Conservation (phyloP, 345 rosid genomes). For the Moricandia moricandioides region DNA sequence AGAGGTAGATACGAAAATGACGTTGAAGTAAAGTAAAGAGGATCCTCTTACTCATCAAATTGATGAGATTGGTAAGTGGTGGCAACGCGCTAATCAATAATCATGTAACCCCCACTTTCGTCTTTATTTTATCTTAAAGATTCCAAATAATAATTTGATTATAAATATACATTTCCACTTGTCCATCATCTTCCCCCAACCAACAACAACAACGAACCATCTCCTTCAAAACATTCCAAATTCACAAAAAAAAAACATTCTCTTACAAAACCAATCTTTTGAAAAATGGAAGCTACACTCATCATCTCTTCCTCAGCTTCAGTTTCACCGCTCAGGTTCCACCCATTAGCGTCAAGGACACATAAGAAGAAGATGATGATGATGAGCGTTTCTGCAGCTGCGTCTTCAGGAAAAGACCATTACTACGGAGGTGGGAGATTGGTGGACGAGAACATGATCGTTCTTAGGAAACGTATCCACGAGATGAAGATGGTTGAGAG, state of each 20-base stretch:
- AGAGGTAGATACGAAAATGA: background rate
- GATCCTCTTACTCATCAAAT: background rate
- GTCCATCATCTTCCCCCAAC: constrained; percentile 14
- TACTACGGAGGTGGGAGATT: constrained; percentile 37
- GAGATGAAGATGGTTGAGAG: constrained; percentile 65
- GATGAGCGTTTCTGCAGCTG: background rate
- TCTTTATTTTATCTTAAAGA: background rate
- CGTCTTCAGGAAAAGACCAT: constrained; percentile 24
- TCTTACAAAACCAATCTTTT: background rate
- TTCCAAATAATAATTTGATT: constrained; percentile 8
- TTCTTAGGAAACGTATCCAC: constrained; percentile 55
- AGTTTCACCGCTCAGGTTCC: constrained; percentile 14
- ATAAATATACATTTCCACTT: constrained; percentile 26
- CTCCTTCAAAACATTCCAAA: background rate
- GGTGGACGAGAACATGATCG: constrained; percentile 65
- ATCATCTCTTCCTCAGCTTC: constrained; percentile 9
- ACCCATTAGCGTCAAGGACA: background rate
- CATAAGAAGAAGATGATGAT: background rate
- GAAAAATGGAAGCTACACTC: constrained; percentile 30
- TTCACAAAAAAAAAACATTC: background rate
- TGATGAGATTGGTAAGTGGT: background rate
- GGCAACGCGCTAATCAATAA: constrained; percentile 27
- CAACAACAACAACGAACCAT: background rate
- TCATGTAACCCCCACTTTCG: background rate
- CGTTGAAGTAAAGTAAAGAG: constrained; percentile 3